Evolutionary conservation across 2,329 filamentous ascomycete genomes (phyloP).

Genomic region (Aspergillus arachidicola): DNA sequence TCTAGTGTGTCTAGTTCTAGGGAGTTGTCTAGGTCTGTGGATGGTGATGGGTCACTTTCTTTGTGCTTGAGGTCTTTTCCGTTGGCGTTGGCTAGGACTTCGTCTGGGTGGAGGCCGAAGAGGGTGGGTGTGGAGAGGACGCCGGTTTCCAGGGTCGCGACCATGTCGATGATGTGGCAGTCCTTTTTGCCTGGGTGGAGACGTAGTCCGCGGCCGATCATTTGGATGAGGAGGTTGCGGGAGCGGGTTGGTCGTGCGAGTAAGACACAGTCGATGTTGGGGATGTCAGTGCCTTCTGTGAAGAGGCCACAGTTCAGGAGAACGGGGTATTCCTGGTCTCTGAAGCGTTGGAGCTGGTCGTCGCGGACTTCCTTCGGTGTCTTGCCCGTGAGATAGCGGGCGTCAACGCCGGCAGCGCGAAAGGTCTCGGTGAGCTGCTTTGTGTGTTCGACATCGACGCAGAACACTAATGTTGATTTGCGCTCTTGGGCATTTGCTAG

Average conservation of each 20-base stretch:
- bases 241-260: constrained; percentile 87
- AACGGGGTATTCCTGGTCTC: constrained; percentile 75
- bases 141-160: constrained; percentile 78
- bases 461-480: constrained; percentile 90
- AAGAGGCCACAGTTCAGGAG: constrained; percentile 95
- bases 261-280: constrained; percentile 92
- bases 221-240: constrained; percentile 90
- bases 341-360: constrained; percentile 75
- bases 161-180: constrained; percentile 96
- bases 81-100: constrained; percentile 70
- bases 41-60: constrained; percentile 32
- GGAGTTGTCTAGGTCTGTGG: not conserved
- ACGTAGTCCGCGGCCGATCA: constrained; percentile 94
- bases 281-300: constrained; percentile 96
- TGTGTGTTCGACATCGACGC: constrained; percentile 86
- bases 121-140: constrained; percentile 89
- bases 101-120: constrained; percentile 84
- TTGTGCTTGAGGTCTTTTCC: constrained; percentile 62
- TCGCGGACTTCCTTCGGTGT: constrained; percentile 71
- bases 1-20: constrained; percentile 26
- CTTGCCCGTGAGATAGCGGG: constrained; percentile 81
- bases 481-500: constrained; percentile 71
- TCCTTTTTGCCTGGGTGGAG: constrained; percentile 78
- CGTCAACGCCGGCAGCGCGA: constrained; percentile 75
- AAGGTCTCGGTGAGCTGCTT: constrained; percentile 74